Conservation (phyloP, 192 early-diverging fungal species). For the Pilobolus umbonatus region DNA sequence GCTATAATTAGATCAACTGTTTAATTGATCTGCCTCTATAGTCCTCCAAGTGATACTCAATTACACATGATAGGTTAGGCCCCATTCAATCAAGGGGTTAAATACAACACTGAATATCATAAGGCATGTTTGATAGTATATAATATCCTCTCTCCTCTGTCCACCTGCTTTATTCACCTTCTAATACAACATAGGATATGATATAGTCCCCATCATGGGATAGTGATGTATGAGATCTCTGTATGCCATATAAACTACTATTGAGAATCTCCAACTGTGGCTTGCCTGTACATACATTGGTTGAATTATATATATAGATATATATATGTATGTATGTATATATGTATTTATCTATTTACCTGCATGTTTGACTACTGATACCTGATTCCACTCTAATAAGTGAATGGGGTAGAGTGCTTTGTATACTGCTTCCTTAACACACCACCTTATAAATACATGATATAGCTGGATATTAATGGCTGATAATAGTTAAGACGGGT, state of each 20-base stretch:
- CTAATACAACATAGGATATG: slow-evolving; percentile 63
- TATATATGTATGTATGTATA: background rate
- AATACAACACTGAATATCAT: too few species aligned
- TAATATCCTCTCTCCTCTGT: too few species aligned
- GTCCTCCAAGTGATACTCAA: too few species aligned
- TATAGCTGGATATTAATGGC: background rate
- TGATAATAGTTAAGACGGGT: background rate
- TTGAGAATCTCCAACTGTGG: slow-evolving; percentile 36
- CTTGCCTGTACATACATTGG: slow-evolving; percentile 34
- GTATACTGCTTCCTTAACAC: slow-evolving; percentile 68
- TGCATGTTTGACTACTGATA: slow-evolving; percentile 47
- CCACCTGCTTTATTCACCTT: too few species aligned
- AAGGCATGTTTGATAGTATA: too few species aligned
- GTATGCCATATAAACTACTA: slow-evolving; percentile 29
- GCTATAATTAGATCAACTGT: too few species aligned
- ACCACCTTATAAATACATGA: slow-evolving; percentile 47
- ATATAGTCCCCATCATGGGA: slow-evolving; percentile 80
- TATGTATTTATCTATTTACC: too few species aligned
- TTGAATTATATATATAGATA: background rate
- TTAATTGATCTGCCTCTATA: too few species aligned
- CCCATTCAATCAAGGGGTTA: too few species aligned
- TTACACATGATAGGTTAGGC: too few species aligned
- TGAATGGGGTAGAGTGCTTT: slow-evolving; percentile 64
- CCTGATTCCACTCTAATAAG: slow-evolving; percentile 58
- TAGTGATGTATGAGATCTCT: slow-evolving; percentile 50